These are phyloP conservation scores for Fusarium nematophilum DNA, from an alignment of 2,329 filamentous ascomycete species.

Conservation along the genomic window DNA sequence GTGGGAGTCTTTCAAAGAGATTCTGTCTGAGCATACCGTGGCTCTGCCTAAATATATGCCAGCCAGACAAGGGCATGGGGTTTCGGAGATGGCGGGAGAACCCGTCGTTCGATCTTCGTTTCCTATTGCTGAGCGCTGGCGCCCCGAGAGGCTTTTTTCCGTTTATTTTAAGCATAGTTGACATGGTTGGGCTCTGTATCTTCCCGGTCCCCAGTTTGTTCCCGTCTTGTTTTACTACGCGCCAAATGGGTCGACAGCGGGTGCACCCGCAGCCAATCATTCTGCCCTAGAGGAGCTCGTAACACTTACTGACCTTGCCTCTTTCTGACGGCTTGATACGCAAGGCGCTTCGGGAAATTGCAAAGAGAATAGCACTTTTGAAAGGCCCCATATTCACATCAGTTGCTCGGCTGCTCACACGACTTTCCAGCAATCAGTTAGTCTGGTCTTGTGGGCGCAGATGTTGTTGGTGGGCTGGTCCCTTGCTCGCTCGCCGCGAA, in stretches of 20 bases:
- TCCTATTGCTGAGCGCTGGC: too few species aligned
- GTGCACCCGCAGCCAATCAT: conserved; percentile 26
- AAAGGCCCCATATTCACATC: not conserved
- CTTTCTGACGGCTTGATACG: conserved; percentile 12
- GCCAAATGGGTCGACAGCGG: conserved; percentile 21
- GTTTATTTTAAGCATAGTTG: conserved; percentile 20
- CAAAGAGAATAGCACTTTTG: not conserved
- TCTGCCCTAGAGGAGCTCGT: conserved; percentile 22
- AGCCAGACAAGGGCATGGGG: too few species aligned
- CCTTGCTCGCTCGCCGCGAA: conserved; percentile 3
- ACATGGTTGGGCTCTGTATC: conserved; percentile 12
- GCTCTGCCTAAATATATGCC: too few species aligned
- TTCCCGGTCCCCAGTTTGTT: not conserved
- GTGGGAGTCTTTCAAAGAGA: too few species aligned
- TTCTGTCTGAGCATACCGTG: too few species aligned
- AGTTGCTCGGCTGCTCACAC: not conserved
- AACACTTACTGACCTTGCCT: conserved; percentile 9
- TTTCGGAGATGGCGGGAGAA: too few species aligned
- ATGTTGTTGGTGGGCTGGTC: not conserved
- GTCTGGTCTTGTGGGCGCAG: not conserved
- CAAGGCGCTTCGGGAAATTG: conserved; percentile 31
- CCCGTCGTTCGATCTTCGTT: too few species aligned
- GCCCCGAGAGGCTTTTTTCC: not conserved
- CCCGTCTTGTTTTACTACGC: conserved; percentile 35
- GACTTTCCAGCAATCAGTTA: not conserved